These are phyloP conservation scores for Pythium sp. DNA, from an alignment of 352 stramenopile genomes.

Conservation along the genomic window DNA sequence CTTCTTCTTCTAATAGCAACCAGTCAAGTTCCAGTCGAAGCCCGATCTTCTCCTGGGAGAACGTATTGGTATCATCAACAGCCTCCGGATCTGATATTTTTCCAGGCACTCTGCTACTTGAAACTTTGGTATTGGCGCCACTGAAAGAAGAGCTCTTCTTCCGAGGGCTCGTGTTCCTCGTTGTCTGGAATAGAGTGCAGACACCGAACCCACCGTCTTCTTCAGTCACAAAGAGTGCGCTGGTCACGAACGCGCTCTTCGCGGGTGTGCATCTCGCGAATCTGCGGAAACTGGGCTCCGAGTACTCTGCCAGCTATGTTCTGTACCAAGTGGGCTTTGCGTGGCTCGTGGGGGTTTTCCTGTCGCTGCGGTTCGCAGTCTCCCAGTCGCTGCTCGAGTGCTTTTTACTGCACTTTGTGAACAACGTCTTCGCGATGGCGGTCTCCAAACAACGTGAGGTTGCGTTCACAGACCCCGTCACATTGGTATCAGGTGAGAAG, in stretches of 20 bases:
- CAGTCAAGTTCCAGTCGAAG: constrained; percentile 3
- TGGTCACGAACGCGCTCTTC: constrained; percentile 43
- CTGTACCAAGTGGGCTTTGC: constrained; percentile 43
- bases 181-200: constrained; percentile 42
- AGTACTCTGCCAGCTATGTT: constrained; percentile 28
- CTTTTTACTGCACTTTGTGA: constrained; percentile 50
- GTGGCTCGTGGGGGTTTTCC: constrained; percentile 39
- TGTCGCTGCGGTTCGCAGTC: constrained; percentile 33
- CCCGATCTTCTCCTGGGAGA: constrained; percentile 24
- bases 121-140: constrained; percentile 38
- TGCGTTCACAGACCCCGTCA: constrained; percentile 2
- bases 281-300: constrained; percentile 17
- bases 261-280: constrained; percentile 51
- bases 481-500: background rate
- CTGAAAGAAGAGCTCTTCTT: constrained; percentile 68
- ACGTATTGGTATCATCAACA: constrained; percentile 4
- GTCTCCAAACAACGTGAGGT: constrained; percentile 18
- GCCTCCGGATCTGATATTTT: background rate
- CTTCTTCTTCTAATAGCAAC: background rate
- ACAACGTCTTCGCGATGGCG: constrained; percentile 51
- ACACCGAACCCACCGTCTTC: background rate
- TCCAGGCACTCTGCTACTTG: constrained; percentile 13
- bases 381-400: constrained; percentile 52
- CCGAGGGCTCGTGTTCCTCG: constrained; percentile 44
- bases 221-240: constrained; percentile 16